Percentiles rank a stretch among this genome's conserved stretches.
These are phyloP conservation scores for Penicillium manginii DNA, from an alignment of 495 filamentous ascomycete genomes.

Conservation along the genomic window DNA sequence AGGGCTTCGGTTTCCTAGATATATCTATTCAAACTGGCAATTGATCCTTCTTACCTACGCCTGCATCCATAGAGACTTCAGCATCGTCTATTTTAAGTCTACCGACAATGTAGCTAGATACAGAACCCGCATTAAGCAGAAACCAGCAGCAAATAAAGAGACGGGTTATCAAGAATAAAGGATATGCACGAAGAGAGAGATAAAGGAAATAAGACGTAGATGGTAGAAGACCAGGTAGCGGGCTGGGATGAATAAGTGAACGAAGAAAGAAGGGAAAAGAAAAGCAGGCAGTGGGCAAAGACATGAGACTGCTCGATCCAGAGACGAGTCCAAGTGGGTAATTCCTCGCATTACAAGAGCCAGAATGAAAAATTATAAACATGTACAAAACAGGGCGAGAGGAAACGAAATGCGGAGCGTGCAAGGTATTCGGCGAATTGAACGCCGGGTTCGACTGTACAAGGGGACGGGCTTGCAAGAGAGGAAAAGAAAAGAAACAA, in stretches of 20 bases:
- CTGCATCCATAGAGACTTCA: constrained; percentile 16
- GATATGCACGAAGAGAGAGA: constrained; percentile 22
- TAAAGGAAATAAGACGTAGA: constrained; percentile 9
- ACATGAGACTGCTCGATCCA: neutral
- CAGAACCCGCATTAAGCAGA: constrained; percentile 14
- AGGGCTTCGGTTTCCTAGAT: no score
- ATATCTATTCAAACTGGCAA: no score
- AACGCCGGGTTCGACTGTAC: constrained; percentile 20
- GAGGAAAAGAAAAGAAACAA: constrained; percentile 1
- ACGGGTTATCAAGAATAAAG: constrained; percentile 16
- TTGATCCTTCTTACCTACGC: no score
- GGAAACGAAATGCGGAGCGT: constrained; percentile 3
- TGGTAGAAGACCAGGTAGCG: no score
- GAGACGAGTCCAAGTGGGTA: neutral
- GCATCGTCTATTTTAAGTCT: constrained; percentile 28
- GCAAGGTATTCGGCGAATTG: constrained; percentile 10
- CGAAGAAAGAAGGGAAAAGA: constrained; percentile 8
- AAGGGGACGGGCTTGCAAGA: constrained; percentile 12
- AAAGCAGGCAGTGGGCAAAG: constrained; percentile 16
- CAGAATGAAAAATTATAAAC: constrained; percentile 17
- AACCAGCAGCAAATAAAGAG: constrained; percentile 10
- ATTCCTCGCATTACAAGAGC: neutral
- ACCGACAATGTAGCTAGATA: constrained; percentile 29
- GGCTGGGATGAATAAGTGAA: constrained; percentile 3
- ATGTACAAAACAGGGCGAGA: constrained; percentile 22